Conservation (phyloP, 768 basidiomycete species). For the Podaxis sp. region DNA sequence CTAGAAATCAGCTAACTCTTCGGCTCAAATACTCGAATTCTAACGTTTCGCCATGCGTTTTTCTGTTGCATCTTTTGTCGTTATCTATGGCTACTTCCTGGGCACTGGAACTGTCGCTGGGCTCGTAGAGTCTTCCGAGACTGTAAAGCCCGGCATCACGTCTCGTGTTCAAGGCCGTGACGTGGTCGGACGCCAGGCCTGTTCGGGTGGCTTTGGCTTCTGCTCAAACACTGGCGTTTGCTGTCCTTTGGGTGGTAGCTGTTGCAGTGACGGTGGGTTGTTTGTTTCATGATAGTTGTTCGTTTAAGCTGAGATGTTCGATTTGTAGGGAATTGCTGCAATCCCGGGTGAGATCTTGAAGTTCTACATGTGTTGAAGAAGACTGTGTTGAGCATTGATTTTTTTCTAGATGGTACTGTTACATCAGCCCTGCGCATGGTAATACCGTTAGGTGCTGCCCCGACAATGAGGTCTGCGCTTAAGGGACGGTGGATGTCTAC, state of each 20-base stretch:
- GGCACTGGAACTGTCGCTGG: not conserved
- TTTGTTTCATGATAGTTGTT: too few relatives aligned
- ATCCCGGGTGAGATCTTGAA: not conserved
- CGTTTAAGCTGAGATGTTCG: not conserved
- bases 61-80: not conserved
- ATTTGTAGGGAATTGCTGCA: conserved; percentile 1
- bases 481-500: not conserved
- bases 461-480: not conserved
- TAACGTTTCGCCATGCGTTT: not conserved
- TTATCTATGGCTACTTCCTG: not conserved
- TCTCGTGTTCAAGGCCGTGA: not conserved
- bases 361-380: not conserved
- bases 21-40: not conserved
- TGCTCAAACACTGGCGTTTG: conserved; percentile 7
- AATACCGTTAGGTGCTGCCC: not conserved
- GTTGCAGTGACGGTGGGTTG: conserved; percentile 4
- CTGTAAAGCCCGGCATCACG: not conserved
- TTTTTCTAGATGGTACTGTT: conserved; percentile 2
- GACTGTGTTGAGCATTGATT: not conserved
- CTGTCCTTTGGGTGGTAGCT: conserved; percentile 12
- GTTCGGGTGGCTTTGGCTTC: not conserved
- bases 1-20: not conserved
- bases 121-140: not conserved
- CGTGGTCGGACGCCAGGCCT: not conserved
- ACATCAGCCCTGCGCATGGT: not conserved